These are phyloP conservation scores for Melampsora americana DNA, from an alignment of 1,284 basidiomycete genomes.

Conservation along the genomic window DNA sequence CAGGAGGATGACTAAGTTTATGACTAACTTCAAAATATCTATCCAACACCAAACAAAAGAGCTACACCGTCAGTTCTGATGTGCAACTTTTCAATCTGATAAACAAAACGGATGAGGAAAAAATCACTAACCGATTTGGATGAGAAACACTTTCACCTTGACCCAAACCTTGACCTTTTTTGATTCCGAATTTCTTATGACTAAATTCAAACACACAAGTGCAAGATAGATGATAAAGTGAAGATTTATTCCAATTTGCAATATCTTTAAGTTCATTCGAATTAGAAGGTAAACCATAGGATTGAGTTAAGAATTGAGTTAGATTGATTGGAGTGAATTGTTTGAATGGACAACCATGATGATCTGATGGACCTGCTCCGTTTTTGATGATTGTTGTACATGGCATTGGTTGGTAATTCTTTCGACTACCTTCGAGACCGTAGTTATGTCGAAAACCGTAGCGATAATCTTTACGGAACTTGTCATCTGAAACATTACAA, in stretches of 20 bases:
- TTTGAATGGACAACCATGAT: slow-evolving; percentile 91
- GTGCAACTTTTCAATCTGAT: background rate
- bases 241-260: slow-evolving; percentile 71
- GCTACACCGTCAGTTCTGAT: background rate
- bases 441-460: slow-evolving; percentile 97
- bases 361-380: slow-evolving; percentile 69
- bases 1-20: background rate
- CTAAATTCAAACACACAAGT: slow-evolving; percentile 95
- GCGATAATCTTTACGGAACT: slow-evolving; percentile 96
- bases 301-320: slow-evolving; percentile 68
- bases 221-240: slow-evolving; percentile 93
- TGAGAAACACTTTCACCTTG: slow-evolving; percentile 85
- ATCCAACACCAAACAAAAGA: background rate
- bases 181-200: slow-evolving; percentile 69
- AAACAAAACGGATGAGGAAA: background rate
- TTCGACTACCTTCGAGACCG: slow-evolving; percentile 87
- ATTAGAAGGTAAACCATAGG: slow-evolving; percentile 66
- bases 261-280: slow-evolving; percentile 81
- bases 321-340: slow-evolving; percentile 84
- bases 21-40: slow-evolving; percentile 23
- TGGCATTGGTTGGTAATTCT: slow-evolving; percentile 92
- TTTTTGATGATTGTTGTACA: slow-evolving; percentile 72
- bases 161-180: slow-evolving; percentile 84
- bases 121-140: slow-evolving; percentile 70
- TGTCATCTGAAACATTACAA: slow-evolving; percentile 74